Percentiles rank a stretch among this genome's conserved stretches.
These are phyloP conservation scores for Rhodomyrtus tomentosa DNA, from an alignment of 345 rosid species.

Conservation along the genomic window DNA sequence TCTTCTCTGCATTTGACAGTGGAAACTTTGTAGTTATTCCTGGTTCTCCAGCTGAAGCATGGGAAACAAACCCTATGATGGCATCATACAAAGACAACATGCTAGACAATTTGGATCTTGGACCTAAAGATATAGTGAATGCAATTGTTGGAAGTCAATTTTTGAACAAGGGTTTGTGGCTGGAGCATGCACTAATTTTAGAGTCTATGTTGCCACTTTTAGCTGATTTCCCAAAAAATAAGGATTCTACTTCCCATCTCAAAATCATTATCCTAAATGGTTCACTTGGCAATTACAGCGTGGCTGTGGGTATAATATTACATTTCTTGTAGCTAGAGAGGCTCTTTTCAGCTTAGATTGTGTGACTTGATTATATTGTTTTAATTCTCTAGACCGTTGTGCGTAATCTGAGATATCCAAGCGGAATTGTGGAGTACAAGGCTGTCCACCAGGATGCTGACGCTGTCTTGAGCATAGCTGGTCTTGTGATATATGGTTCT, in stretches of 20 bases:
- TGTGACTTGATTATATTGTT: neutral
- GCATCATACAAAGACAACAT: conserved; percentile 10
- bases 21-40: conserved; percentile 89
- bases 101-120: conserved; percentile 29
- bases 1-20: conserved; percentile 71
- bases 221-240: conserved; percentile 19
- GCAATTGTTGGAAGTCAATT: conserved; percentile 74
- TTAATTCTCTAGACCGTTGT: conserved; percentile 48
- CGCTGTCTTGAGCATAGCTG: conserved; percentile 43
- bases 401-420: conserved; percentile 57
- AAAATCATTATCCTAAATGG: conserved; percentile 57
- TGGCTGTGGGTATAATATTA: conserved; percentile 47
- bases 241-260: conserved; percentile 28
- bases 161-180: conserved; percentile 87
- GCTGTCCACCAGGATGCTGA: conserved; percentile 34
- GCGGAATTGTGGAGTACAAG: conserved; percentile 54
- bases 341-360: neutral
- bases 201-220: conserved; percentile 57
- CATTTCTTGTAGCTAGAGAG: neutral
- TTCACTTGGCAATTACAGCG: conserved; percentile 56
- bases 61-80: conserved; percentile 34
- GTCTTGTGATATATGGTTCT: conserved; percentile 81
- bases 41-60: conserved; percentile 65
- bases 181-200: conserved; percentile 84
- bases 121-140: conserved; percentile 41